Conservation (phyloP, 371 early-diverging fungal genomes). For the Actinomortierella ambigua region DNA sequence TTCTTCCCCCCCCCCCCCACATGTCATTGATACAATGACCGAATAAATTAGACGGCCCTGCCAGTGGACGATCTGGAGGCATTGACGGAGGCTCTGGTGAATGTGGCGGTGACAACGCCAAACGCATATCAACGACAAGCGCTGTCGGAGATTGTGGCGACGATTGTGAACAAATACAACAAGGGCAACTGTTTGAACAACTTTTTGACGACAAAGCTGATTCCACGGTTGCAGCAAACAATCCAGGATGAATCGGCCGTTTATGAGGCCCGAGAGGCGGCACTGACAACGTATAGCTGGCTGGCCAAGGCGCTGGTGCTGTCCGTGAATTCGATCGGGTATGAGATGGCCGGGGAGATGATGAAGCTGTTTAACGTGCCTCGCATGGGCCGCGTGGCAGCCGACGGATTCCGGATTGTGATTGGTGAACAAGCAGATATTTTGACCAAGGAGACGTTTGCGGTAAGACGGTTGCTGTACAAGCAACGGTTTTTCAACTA, state of each 20-base stretch:
- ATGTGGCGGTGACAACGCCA: slow-evolving; percentile 50
- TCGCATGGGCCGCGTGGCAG: slow-evolving; percentile 54
- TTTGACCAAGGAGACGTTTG: slow-evolving; percentile 75
- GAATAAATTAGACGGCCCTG: slow-evolving; percentile 45
- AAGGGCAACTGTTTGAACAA: slow-evolving; percentile 49
- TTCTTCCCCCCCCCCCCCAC: too few relatives aligned
- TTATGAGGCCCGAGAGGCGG: slow-evolving; percentile 26
- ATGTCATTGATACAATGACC: too few relatives aligned
- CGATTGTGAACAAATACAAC: slow-evolving; percentile 65
- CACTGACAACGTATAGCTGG: slow-evolving; percentile 51
- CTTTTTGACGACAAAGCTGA: slow-evolving; percentile 24
- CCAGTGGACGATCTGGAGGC: slow-evolving; percentile 57
- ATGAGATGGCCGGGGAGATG: slow-evolving; percentile 61
- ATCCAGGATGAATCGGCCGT: slow-evolving; percentile 20
- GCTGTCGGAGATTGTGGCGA: slow-evolving; percentile 57
- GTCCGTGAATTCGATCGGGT: slow-evolving; percentile 56
- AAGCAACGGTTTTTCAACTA: slow-evolving; percentile 84
- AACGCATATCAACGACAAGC: slow-evolving; percentile 49
- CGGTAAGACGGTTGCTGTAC: slow-evolving; percentile 69
- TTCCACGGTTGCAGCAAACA: slow-evolving; percentile 31
- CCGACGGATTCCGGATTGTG: slow-evolving; percentile 71
- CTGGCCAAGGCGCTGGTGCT: slow-evolving; percentile 69
- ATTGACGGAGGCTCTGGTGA: slow-evolving; percentile 54
- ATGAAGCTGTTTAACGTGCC: slow-evolving; percentile 57
- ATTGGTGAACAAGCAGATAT: slow-evolving; percentile 70